Base-by-base conservation (phyloP, 192 early-diverging fungal genomes). In the Backusella luteola region DNA sequence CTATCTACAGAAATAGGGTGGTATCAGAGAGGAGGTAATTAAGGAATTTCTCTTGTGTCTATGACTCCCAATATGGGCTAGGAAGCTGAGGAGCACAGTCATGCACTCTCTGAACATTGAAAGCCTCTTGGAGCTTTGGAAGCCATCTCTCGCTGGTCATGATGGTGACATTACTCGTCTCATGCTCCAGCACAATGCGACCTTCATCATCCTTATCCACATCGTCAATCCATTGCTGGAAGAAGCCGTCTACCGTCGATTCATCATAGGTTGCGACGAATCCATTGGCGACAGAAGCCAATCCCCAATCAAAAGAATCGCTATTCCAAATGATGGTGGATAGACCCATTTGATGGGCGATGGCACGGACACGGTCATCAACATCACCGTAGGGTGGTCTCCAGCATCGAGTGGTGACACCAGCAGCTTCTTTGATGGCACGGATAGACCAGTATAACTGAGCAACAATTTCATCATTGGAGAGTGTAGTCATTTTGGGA, bases 301-400 rank as follows among this genome's bases (percentile, higher is more conserved):
- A 19, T 4, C 80, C 73, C 86, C 86, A 87, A 75, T 87, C 86
- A 46, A 53, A 52, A 4, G 76, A 78, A 23, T 81, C 80, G 32
- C 68, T 67, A 52, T 77, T 52, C 80, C 80, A 81, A 8, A 81
- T 41, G 34, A 78, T 66, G 5, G 76, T 78, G 17, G 53, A 26
- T 32, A 81, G 41, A 29, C 80, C 92, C 75, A 95, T 74, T 66
- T 92, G 87, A 9, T 73, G 52, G 14, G 85, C 82, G 36, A 94
- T 90, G 75, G 76, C 82, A 23, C 93, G 86, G 34, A 94, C 87
- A 70, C 91, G 90, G 77, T 94, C 89, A 74, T 94, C 92, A 39
- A 91, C 80, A 73, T 94, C 92, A 14, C 92, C 92, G 66, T 90
- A 90, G 21, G 92, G 90, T 21, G 90, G 90, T n/a, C 92, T 86